phyloP scores from a whole-genome alignment of 352 stramenopile genomes.

The Globisporangium lucens region DNA sequence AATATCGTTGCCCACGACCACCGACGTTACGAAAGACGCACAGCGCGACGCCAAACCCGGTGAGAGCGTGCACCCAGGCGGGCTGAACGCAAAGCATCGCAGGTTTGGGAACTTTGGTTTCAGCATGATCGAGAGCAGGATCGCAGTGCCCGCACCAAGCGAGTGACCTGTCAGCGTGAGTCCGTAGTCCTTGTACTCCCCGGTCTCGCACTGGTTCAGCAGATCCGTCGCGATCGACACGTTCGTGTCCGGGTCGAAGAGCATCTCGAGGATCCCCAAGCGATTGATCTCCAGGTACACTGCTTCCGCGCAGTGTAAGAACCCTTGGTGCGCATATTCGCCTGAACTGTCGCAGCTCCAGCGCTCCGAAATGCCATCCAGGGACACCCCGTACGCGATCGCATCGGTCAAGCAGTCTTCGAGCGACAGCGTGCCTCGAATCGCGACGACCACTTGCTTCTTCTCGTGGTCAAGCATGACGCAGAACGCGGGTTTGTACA shows the following conservation, averaged over 20 bases:
- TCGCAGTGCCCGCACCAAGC: slow-evolving; percentile 68
- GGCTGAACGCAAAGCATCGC: slow-evolving; percentile 78
- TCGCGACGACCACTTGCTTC: slow-evolving; percentile 73
- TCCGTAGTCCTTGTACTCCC: slow-evolving; percentile 66
- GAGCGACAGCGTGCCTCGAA: slow-evolving; percentile 80
- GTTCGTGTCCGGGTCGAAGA: slow-evolving; percentile 63
- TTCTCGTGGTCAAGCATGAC: slow-evolving; percentile 75
- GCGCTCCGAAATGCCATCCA: slow-evolving; percentile 62
- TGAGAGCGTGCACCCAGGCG: slow-evolving; percentile 78
- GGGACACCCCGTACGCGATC: slow-evolving; percentile 79
- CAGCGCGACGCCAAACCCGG: slow-evolving; percentile 56
- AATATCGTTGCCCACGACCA: slow-evolving; percentile 85
- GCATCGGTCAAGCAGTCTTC: slow-evolving; percentile 87
- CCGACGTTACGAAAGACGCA: slow-evolving; percentile 62
- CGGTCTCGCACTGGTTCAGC: slow-evolving; percentile 60
- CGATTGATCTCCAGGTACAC: slow-evolving; percentile 74
- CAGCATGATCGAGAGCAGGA: slow-evolving; percentile 75
- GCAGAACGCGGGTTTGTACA: slow-evolving; percentile 80
- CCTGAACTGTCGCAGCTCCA: slow-evolving; percentile 66
- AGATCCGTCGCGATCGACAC: slow-evolving; percentile 40
- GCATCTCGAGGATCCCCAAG: slow-evolving; percentile 80
- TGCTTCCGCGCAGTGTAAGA: slow-evolving; percentile 71
- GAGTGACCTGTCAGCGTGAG: slow-evolving; percentile 82
- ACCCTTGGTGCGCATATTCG: slow-evolving; percentile 82
- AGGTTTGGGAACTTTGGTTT: slow-evolving; percentile 75